These are phyloP conservation scores for Salix dunnii DNA, from an alignment of 345 rosid species.

Conservation along the genomic window DNA sequence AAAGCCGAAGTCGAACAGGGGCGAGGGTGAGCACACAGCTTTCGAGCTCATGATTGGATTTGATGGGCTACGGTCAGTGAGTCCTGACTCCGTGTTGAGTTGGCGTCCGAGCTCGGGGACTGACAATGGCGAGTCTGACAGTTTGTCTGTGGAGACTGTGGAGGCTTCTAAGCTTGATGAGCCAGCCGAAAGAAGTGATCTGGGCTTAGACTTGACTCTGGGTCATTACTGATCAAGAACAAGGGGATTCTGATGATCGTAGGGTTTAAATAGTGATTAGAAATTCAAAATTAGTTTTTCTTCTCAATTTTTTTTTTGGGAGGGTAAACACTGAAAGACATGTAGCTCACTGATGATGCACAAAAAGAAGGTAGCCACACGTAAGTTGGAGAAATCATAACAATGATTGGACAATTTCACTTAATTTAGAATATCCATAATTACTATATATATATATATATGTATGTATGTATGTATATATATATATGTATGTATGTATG, in stretches of 20 bases:
- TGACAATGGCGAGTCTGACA: conserved; percentile 22
- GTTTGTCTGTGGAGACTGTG: conserved; percentile 30
- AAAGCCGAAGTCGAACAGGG: conserved; percentile 7
- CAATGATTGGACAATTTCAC: too few relatives aligned
- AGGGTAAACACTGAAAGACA: too few relatives aligned
- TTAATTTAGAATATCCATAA: too few relatives aligned
- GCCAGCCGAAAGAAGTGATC: conserved; percentile 15
- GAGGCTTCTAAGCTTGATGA: conserved; percentile 28
- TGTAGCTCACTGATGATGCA: too few relatives aligned
- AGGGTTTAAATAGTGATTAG: not conserved
- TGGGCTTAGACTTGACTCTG: conserved; percentile 31
- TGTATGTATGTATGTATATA: too few relatives aligned
- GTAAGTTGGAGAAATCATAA: too few relatives aligned
- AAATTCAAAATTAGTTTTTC: not conserved
- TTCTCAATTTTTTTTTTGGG: too few relatives aligned
- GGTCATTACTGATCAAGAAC: not conserved
- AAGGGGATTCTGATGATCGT: too few relatives aligned
- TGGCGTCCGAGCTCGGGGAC: conserved; percentile 9
- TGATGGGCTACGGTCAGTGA: not conserved
- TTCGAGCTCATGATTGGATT: not conserved
- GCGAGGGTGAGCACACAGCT: not conserved
- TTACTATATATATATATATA: too few relatives aligned
- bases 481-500: too few relatives aligned
- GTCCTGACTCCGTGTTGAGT: conserved; percentile 14
- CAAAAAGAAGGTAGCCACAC: too few relatives aligned